Percentiles rank a stretch among this genome's conserved stretches.
Conservation (phyloP, 306 rosid genomes). For the Gynostemma pentaphyllum region DNA sequence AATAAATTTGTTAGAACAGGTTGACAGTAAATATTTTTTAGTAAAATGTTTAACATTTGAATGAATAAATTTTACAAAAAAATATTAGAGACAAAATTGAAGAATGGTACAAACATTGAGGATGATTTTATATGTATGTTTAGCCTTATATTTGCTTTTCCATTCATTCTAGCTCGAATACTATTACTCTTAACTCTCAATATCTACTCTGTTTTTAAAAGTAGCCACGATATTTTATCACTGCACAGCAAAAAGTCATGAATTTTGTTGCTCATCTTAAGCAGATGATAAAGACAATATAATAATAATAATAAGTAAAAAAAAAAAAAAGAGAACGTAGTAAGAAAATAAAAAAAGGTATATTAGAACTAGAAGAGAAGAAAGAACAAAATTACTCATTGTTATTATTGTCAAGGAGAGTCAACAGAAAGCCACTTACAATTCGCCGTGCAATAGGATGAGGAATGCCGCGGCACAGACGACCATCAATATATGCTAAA, state of each 20-base stretch:
- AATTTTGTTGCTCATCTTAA: neutral
- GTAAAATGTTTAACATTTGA: too few species aligned
- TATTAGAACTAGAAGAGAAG: neutral
- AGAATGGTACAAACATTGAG: too few species aligned
- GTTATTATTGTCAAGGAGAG: constrained; percentile 47
- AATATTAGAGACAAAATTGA: too few species aligned
- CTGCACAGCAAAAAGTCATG: neutral
- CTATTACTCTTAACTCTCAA: neutral
- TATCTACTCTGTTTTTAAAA: neutral
- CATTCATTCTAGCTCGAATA: too few species aligned
- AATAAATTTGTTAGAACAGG: too few species aligned
- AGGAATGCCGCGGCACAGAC: constrained; percentile 78
- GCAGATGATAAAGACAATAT: neutral
- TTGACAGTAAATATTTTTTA: too few species aligned
- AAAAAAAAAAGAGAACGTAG: neutral
- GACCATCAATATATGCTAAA: constrained; percentile 83
- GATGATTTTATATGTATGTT: too few species aligned
- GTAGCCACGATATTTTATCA: neutral
- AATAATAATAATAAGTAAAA: too few species aligned
- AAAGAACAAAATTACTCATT: constrained; percentile 19
- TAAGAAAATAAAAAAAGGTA: neutral
- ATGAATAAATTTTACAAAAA: too few species aligned
- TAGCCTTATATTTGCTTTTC: too few species aligned
- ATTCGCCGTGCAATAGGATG: constrained; percentile 73
- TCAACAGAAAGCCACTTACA: constrained; percentile 78